phyloP scores from a whole-genome alignment of 2,329 filamentous ascomycete genomes.

The Zasmidium angulare region DNA sequence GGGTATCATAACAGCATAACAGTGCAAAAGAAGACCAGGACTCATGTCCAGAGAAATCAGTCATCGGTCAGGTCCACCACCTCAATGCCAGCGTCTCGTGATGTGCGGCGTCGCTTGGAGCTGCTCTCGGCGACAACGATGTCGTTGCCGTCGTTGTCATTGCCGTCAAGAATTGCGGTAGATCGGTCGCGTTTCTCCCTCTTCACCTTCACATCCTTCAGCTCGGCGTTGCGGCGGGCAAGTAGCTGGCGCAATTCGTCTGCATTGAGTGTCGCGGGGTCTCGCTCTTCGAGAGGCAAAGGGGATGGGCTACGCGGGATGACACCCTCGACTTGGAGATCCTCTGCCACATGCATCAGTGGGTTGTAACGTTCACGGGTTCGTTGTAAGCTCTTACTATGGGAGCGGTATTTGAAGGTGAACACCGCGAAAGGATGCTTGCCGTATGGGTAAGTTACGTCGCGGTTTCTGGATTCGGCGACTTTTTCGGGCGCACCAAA shows the following conservation, averaged over 20 bases:
- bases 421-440: slow-evolving; percentile 20
- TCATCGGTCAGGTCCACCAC: slow-evolving; percentile 27
- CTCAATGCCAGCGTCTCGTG: slow-evolving; percentile 23
- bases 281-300: slow-evolving; percentile 27
- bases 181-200: slow-evolving; percentile 24
- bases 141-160: slow-evolving; percentile 21
- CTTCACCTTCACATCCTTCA: slow-evolving; percentile 16
- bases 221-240: slow-evolving; percentile 11
- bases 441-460: slow-evolving; percentile 20
- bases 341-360: slow-evolving; percentile 18
- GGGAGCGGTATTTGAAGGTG: slow-evolving; percentile 30
- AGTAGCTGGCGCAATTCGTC: slow-evolving; percentile 29
- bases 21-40: not conserved
- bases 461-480: not conserved
- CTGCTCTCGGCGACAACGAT: slow-evolving; percentile 10
- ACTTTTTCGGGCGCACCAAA: slow-evolving; percentile 8
- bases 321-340: slow-evolving; percentile 31
- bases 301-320: slow-evolving; percentile 28
- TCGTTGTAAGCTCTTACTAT: slow-evolving; percentile 16
- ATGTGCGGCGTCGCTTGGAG: slow-evolving; percentile 11
- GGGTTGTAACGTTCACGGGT: not conserved
- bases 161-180: slow-evolving; percentile 10
- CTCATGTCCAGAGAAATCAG: slow-evolving; percentile 11
- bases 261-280: slow-evolving; percentile 23
- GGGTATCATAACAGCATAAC: not conserved